Percentiles rank a stretch among this genome's conserved stretches.
phyloP scores from a whole-genome alignment of 1,284 basidiomycete genomes.

The Cryptococcus wingfieldii region DNA sequence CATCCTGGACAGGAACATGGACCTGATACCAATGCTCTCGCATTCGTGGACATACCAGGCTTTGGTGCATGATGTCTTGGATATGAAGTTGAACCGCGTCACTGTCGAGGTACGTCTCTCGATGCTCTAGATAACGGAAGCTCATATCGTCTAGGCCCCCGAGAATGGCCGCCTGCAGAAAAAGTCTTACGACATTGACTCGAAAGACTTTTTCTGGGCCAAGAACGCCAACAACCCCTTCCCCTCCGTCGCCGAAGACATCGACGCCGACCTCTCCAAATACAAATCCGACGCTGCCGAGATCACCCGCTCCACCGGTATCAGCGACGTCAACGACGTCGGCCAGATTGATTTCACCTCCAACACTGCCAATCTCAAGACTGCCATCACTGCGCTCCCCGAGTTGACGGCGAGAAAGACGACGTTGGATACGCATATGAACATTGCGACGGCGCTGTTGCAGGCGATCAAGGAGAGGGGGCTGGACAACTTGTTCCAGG shows the following conservation, averaged over 20 bases:
- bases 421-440: slow-evolving; percentile 98
- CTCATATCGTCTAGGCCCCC: slow-evolving; percentile 44
- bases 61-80: slow-evolving; percentile 93
- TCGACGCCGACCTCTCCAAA: slow-evolving; percentile 71
- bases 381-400: slow-evolving; percentile 96
- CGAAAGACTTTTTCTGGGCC: slow-evolving; percentile 99
- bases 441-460: slow-evolving; percentile 92
- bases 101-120: slow-evolving; percentile 58
- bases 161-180: slow-evolving; percentile 63
- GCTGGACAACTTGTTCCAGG: slow-evolving; percentile 93
- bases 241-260: slow-evolving; percentile 97
- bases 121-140: not conserved
- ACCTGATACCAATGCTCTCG: slow-evolving; percentile 88
- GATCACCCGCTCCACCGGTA: slow-evolving; percentile 91
- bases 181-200: slow-evolving; percentile 91
- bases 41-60: slow-evolving; percentile 99
- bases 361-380: slow-evolving; percentile 92
- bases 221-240: slow-evolving; percentile 95
- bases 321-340: slow-evolving; percentile 93
- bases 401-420: slow-evolving; percentile 95
- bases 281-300: slow-evolving; percentile 98
- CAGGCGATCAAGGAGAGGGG: slow-evolving; percentile 95
- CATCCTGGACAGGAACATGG: slow-evolving; percentile 90
- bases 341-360: slow-evolving; percentile 88
- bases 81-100: slow-evolving; percentile 95